Evolutionary conservation across 306 rosid genomes (phyloP), one percentile per base, ranked within the genome.

Genomic region (Mimosa pudica): DNA sequence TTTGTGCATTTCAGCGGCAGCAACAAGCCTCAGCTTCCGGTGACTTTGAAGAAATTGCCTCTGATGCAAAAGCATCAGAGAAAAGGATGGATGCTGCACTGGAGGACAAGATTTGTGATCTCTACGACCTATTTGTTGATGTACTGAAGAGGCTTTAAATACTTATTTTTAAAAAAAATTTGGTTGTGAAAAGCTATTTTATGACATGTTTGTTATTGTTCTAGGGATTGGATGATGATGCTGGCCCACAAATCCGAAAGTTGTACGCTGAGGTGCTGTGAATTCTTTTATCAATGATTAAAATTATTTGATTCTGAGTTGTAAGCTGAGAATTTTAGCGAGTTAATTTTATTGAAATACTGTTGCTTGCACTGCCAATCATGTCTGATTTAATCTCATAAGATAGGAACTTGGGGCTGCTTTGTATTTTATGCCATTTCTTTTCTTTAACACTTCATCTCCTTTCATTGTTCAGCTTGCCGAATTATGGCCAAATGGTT

Each of bases 21-120:
- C 92, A 83, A 80, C 91, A 88, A 82, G 87, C 86, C 67, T 94
- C 93, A 80, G 84, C 86, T 57, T 87, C 92, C 5, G 92, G 88
- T 48, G 88, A 86, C 84, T 62, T 83, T 78, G 93, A 88, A 84
- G 96, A 93, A 83, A 74, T 73, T 77, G 84, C 89, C 62, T 75
- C 90, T 76, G 96, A 91, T 80, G 96, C 85, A 68, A 93, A 90
- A 88, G 76, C 87, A 81, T 81, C 57, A 57, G 74, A 86, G 5
- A 91, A 87, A 84, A 85, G 77, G 57, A 91, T 96, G 97, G 98
- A 91, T 70, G 81, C 92, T 78, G 82, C 88, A 51, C 51, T 96
- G 90, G 98, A 96, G 89, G 99, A 96, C 80, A 96, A 88, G 88
- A 93, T 96, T 84, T 96, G 99, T 93, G 99, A 96, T 81, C 98